Conservation (phyloP, 208 protist species). For the Trypanosoma avium region DNA sequence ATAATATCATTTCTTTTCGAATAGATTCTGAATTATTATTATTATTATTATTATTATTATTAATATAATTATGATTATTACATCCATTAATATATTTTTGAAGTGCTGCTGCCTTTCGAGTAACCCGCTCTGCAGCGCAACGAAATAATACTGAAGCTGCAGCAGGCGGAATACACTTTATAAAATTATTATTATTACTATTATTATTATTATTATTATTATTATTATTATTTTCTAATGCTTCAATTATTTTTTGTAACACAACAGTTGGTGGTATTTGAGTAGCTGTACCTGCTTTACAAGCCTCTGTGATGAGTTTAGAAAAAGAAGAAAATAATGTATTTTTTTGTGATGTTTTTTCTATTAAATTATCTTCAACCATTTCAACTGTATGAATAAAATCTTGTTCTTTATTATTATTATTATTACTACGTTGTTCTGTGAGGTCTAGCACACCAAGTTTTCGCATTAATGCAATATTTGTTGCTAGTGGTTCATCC, state of each 20-base stretch:
- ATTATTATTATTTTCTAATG: background rate
- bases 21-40: background rate
- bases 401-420: too few species aligned
- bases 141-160: slow-evolving; percentile 6
- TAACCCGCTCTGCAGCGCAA: slow-evolving; percentile 8
- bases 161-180: background rate
- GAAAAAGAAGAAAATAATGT: background rate
- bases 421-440: too few species aligned
- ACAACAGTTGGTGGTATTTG: slow-evolving; percentile 13
- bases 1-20: background rate
- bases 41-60: too few species aligned
- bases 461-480: slow-evolving; percentile 12
- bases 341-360: too few species aligned
- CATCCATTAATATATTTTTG: slow-evolving; percentile 5
- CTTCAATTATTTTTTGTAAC: slow-evolving; percentile 11
- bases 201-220: too few species aligned
- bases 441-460: slow-evolving; percentile 26
- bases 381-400: too few species aligned
- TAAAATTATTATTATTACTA: too few species aligned
- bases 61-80: too few species aligned
- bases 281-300: slow-evolving; percentile 14
- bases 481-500: slow-evolving; percentile 16
- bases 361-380: too few species aligned
- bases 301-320: slow-evolving; percentile 15
- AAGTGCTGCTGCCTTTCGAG: background rate